Conservation (phyloP, 306 rosid genomes). For the Lagenaria siceraria region DNA sequence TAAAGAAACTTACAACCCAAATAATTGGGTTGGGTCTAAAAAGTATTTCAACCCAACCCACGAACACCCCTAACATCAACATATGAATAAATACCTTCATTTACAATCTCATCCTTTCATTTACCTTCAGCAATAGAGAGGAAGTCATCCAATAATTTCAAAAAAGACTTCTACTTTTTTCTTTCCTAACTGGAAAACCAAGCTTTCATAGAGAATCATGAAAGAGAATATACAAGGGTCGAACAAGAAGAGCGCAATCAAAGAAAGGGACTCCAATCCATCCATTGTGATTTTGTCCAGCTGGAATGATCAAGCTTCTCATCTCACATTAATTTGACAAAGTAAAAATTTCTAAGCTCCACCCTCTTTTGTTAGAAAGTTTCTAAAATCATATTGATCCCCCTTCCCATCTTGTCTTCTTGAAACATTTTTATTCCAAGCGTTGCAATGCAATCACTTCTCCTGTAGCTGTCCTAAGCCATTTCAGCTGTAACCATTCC, state of each 20-base stretch:
- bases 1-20: too few species aligned
- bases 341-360: neutral
- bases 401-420: neutral
- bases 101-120: neutral
- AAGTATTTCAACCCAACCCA: too few species aligned
- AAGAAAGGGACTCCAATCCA: neutral
- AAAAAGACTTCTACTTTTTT: neutral
- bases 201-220: neutral
- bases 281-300: neutral
- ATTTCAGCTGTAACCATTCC: neutral
- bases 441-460: neutral
- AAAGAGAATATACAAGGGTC: neutral
- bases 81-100: neutral
- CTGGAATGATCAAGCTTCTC: neutral
- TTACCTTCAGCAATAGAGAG: neutral
- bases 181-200: neutral
- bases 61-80: too few species aligned
- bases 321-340: neutral
- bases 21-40: too few species aligned
- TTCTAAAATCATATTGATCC: neutral
- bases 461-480: neutral
- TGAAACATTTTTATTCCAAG: neutral
- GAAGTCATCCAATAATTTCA: neutral
- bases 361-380: neutral
- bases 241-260: neutral